These are phyloP conservation scores for Ophiosphaerella korrae DNA, from an alignment of 2,329 filamentous ascomycete species.

Conservation along the genomic window DNA sequence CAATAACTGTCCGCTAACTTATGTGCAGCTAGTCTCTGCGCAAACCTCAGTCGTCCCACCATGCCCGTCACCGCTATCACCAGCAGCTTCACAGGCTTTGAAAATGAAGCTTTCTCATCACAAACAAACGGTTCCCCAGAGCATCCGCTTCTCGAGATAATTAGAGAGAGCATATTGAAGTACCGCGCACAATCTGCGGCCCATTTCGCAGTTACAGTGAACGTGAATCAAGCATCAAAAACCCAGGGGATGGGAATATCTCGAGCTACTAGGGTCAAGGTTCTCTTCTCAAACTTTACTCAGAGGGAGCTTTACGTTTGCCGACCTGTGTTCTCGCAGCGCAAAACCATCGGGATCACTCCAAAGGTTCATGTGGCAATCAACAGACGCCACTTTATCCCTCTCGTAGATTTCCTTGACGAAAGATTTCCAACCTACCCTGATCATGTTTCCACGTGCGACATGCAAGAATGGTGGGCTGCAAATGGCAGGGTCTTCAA, in stretches of 20 bases:
- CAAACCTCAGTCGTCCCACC: too few relatives aligned
- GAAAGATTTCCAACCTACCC: constrained; percentile 5
- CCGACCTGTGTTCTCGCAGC: neutral
- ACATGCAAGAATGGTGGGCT: constrained; percentile 27
- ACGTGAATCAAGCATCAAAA: constrained; percentile 5
- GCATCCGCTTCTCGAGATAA: constrained; percentile 8
- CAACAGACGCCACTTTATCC: neutral
- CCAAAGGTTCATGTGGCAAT: neutral
- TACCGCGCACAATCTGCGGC: constrained; percentile 13
- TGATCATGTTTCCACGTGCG: neutral
- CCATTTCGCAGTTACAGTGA: constrained; percentile 6
- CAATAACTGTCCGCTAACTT: too few relatives aligned
- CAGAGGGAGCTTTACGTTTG: neutral
- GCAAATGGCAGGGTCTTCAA: constrained; percentile 32
- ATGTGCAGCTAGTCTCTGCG: too few relatives aligned
- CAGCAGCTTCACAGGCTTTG: too few relatives aligned
- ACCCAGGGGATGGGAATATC: neutral
- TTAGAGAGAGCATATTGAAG: constrained; percentile 5
- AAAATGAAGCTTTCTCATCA: too few relatives aligned
- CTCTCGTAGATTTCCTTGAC: constrained; percentile 11
- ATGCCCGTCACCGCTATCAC: too few relatives aligned
- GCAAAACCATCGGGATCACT: neutral
- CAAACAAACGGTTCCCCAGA: neutral
- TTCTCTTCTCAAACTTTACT: constrained; percentile 13
- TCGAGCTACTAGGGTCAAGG: neutral